Base-by-base conservation (phyloP, 2,329 filamentous ascomycete genomes). In the Trichoderma afroharzianum region DNA sequence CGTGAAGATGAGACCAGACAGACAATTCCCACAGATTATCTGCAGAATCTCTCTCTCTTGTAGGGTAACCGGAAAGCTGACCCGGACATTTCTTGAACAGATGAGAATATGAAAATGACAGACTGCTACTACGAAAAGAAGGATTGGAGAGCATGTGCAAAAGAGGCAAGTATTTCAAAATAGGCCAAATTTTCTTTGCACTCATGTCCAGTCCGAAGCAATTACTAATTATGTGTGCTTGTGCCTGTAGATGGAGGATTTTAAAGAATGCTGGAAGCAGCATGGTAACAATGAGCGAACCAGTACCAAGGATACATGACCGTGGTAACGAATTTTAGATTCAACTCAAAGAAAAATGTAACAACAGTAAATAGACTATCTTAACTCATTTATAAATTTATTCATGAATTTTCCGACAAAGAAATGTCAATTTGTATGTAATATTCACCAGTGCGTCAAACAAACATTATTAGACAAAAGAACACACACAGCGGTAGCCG, bases 71-170 rank as follows among this genome's bases (percentile, higher is more conserved):
- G 28, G 32, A 12, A 55, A 9, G 30, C 59, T 71, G 72, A 71
- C 69, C 39, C 21, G n/a, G 43, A 36, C 24, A n/a, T 14, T 43
- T 30, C 3, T 21, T 36, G 21, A 39, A 28, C 75, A 98, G 95
- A 89, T 26, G 95, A 98, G 79, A 97, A 98, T 78, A 85, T 88
- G 68, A 95, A 90, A 78, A 88, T 99, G 90, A 98, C 94, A 43
- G 93, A 98, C 81, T 99, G 96, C 82, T 97, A 97, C 81, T 97
- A 90, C 79, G 94, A 95, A 70, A 97, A 95, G 87, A 97, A 95
- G 80, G 96, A 99, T 80, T 99, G 96, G 95, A 87, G 96, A 76
- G 86, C 88, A 71, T 99, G 96, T 82, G 92, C 92, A 79, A 86
- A 90, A 75, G 95, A 98, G 89, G 95, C 97, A 81, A 85, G 92